Evolutionary conservation across 345 rosid genomes (phyloP), one percentile per base, ranked within the genome.

Genomic region (Populus simonii): DNA sequence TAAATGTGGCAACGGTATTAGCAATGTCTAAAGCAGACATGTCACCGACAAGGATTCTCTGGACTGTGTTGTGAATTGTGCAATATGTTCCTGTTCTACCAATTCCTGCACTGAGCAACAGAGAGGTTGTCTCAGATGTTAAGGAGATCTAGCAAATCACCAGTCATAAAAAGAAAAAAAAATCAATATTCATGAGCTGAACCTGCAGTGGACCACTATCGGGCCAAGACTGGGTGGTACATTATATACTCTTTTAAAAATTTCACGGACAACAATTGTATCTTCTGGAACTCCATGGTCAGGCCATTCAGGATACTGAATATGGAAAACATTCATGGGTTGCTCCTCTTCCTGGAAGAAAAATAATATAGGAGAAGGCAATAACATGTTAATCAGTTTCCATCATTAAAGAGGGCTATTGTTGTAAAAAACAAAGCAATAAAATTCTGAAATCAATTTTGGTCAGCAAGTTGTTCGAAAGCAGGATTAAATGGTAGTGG

Each of bases 1-100:
- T 91, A 79, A 96, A 92, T 68, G 17, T 71, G 77, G 87, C 55
- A 67, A 96, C 67, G 5, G 98, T 96, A 71, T 84, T 81, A 83
- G 89, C 89, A 74, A 96, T 82, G 82, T 93, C 89, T 77, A 90
- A 67, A 12, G 98, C 94, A 78, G 99, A 88, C 96, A 87, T 86
- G 79, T 96, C 98, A 7, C 99, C 99, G 53, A 39, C 76, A 74
- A 96, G 92, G 84, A 96, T 91, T 85, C 98, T 87, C 89, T 96
- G 99, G 68, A 96, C 80, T 23, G 99, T 92, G 86, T 90, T 93
- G 80, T 96, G 99, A 81, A 93, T 89, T 51, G 94, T 81, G 81
- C 98, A 96, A 84, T 91, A 96, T 65, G 99, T 88, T 82, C 99
- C 99, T 11, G 96, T 93, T 88, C 99, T 93, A 51, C 99, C 98